A percentile compares a stretch with the other conserved stretches of the same genome.
phyloP scores from a whole-genome alignment of 495 filamentous ascomycete species.

The Astrothelium subdiscretum region DNA sequence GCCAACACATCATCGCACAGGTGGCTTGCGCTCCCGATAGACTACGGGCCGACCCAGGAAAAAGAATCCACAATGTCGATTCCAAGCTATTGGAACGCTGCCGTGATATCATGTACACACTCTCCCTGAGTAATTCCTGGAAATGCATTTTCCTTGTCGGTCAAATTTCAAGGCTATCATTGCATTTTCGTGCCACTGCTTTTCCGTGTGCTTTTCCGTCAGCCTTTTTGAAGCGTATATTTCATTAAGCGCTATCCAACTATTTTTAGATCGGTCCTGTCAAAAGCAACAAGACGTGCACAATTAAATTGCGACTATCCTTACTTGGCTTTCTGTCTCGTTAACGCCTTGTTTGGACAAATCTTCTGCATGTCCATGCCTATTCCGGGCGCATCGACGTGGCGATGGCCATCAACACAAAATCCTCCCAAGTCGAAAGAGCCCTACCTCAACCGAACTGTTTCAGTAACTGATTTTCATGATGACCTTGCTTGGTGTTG shows the following conservation, averaged over 20 bases:
- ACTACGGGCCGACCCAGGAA: neutral
- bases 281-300: neutral
- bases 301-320: neutral
- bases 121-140: neutral
- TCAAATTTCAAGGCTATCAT: neutral
- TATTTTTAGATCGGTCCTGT: neutral
- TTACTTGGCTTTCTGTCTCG: neutral
- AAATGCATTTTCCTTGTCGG: neutral
- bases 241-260: neutral
- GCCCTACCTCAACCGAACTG: neutral
- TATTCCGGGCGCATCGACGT: neutral
- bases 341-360: neutral
- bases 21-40: neutral
- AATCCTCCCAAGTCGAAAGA: neutral
- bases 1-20: slow-evolving; percentile 1
- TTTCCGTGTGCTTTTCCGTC: no score
- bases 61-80: neutral
- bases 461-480: neutral
- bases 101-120: neutral
- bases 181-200: neutral
- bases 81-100: neutral
- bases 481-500: neutral
- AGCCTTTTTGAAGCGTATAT: neutral
- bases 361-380: neutral
- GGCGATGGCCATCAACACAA: neutral